phyloP scores from a whole-genome alignment of 2,329 filamentous ascomycete species.

The Peltaster fructicola region DNA sequence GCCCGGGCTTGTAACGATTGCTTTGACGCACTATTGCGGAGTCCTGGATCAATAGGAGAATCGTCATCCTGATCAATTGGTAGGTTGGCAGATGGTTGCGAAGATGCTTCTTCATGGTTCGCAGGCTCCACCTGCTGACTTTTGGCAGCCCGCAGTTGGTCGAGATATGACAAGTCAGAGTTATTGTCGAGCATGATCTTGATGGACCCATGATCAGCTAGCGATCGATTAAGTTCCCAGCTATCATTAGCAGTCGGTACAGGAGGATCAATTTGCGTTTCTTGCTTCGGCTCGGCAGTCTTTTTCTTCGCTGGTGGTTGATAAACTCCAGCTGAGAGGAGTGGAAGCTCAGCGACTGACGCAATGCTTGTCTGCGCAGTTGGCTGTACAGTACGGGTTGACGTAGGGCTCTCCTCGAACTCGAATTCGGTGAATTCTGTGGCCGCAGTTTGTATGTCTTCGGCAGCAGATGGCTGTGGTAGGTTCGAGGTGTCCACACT shows the following conservation, averaged over 20 bases:
- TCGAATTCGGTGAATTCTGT: slow-evolving; percentile 27
- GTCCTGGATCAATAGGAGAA: too few relatives aligned
- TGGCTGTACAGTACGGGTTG: too few relatives aligned
- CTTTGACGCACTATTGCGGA: too few relatives aligned
- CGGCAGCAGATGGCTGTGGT: slow-evolving; percentile 4
- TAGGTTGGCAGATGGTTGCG: too few relatives aligned
- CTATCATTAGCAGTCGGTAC: slow-evolving; percentile 1
- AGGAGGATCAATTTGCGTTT: not conserved
- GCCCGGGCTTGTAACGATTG: too few relatives aligned
- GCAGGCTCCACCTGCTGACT: not conserved
- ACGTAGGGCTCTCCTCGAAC: slow-evolving; percentile 46
- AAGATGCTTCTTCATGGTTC: not conserved
- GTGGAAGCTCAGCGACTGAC: not conserved
- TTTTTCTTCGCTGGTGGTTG: slow-evolving; percentile 1
- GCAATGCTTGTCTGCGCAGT: too few relatives aligned
- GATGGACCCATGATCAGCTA: slow-evolving; percentile 16
- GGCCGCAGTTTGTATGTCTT: slow-evolving; percentile 16
- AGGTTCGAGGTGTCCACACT: slow-evolving; percentile 13
- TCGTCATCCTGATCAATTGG: too few relatives aligned
- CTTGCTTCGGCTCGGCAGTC: not conserved
- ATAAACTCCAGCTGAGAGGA: slow-evolving; percentile 2
- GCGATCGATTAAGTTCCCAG: slow-evolving; percentile 1
- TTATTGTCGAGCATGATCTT: slow-evolving; percentile 19
- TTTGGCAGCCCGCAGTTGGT: not conserved
- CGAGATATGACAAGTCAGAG: slow-evolving; percentile 5